Base-by-base conservation (phyloP, 2,329 filamentous ascomycete species). In the Akanthomyces dipterigenus region DNA sequence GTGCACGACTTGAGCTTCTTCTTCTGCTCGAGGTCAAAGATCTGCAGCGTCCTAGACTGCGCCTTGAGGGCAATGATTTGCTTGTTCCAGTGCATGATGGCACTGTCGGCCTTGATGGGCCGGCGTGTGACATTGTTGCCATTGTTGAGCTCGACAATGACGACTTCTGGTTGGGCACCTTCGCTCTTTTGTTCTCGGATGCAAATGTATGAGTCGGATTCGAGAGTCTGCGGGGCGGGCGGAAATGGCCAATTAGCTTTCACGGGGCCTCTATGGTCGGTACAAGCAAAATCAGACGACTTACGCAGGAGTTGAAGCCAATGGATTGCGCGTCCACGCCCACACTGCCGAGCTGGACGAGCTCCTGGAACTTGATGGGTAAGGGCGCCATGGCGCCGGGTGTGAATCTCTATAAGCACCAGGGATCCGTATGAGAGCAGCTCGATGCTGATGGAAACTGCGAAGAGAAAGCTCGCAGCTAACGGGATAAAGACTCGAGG, bases 101-200 rank as follows among this genome's bases (percentile, higher is more conserved):
- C 95, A 85, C 93, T 98, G 80, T 99, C 95, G 72, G 95, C 95
- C 82, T 96, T 98, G 82, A 99, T 99, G 54, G 93, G 91, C 73
- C 93, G 87, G 71, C 90, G 89, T 69, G 91, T 95, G 75, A 97
- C 87, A 81, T 95, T 93, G 85, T 96, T 97, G 80, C 88, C 88
- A 79, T 97, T 96, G 79, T 98, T 97, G 73, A 99, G 88, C 77
- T 99, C 91, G 78, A 99, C 82, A 75, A 99, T 99, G 77, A 99
- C 89, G 67, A 99, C 93, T 78, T 97, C 93, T 66, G 93, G 90
- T 70, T 90, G 88, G 66, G 91, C 85, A 67, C 88, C 85, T 70
- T 92, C 90, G 74, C 85, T 88, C 76, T 93, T 89, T 81, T 96
- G 93, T 79, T 98, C 93, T 77, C 95, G 90, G 73, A 99, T 89